phyloP scores from a whole-genome alignment of 345 rosid genomes.

The Ricinus communis region DNA sequence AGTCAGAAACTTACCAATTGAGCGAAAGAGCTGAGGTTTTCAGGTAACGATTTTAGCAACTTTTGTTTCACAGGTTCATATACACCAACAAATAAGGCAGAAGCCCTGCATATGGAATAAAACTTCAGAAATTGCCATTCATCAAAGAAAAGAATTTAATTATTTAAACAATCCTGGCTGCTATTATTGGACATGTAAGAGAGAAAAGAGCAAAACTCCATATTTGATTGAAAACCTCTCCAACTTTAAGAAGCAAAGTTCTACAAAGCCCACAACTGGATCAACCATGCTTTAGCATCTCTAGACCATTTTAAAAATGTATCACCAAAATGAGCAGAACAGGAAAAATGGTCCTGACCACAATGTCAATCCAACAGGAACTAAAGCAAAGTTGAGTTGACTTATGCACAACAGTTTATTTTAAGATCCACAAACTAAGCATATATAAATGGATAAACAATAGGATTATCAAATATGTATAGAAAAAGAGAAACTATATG shows the following conservation, averaged over 20 bases:
- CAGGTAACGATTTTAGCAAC: constrained; percentile 49
- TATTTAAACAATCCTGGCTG: background rate
- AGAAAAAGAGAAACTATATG: background rate
- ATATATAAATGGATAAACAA: background rate
- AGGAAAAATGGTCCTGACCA: background rate
- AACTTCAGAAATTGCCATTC: constrained; percentile 13
- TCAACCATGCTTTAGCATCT: background rate
- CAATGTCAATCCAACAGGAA: background rate
- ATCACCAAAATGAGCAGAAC: background rate
- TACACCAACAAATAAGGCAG: constrained; percentile 64
- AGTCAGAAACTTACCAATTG: constrained; percentile 49
- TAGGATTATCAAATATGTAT: background rate
- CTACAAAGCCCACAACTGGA: background rate
- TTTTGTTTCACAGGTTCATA: constrained; percentile 70
- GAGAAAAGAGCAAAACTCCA: background rate
- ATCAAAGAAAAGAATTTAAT: background rate
- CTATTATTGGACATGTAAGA: background rate
- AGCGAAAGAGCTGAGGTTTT: constrained; percentile 58
- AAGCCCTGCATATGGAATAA: constrained; percentile 47
- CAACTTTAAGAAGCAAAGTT: background rate
- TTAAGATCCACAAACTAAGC: background rate
- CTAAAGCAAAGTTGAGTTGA: background rate
- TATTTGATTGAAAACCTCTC: background rate
- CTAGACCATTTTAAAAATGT: background rate
- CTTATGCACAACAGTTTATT: background rate